Evolutionary conservation across 2,329 filamentous ascomycete species (phyloP).

Genomic region (Penicillium polonicum): DNA sequence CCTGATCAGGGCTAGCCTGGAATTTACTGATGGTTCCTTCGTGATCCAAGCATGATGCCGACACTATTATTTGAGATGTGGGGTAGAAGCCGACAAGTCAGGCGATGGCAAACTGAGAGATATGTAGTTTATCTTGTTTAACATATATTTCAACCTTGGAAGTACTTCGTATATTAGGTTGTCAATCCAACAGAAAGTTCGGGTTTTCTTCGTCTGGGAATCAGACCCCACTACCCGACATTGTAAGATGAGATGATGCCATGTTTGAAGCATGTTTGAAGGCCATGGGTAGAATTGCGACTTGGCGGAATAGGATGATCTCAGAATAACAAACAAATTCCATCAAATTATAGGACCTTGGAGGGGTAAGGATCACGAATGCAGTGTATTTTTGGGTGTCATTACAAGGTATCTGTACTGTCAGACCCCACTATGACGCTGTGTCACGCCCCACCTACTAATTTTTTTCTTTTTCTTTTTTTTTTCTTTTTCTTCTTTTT

Average conservation of each 20-base stretch:
- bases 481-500: neutral
- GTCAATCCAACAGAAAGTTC: neutral
- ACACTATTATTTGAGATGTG: slow-evolving; percentile 12
- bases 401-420: slow-evolving; percentile 17
- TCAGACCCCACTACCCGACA: slow-evolving; percentile 10
- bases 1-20: slow-evolving; percentile 9
- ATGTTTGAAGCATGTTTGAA: neutral
- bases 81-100: slow-evolving; percentile 14
- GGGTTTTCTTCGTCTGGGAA: slow-evolving; percentile 12
- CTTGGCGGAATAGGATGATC: neutral
- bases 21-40: slow-evolving; percentile 2
- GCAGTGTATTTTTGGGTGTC: slow-evolving; percentile 12
- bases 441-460: slow-evolving; percentile 8
- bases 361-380: neutral
- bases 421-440: slow-evolving; percentile 32
- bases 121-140: neutral
- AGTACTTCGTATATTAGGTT: neutral
- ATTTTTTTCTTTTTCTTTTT: neutral
- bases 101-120: slow-evolving; percentile 9
- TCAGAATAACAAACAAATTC: slow-evolving; percentile 4
- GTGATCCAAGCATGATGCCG: slow-evolving; percentile 18
- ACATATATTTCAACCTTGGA: neutral
- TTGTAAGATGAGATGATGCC: neutral
- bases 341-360: slow-evolving; percentile 1
- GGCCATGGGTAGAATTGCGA: neutral